Base-by-base conservation (phyloP, 2,329 filamentous ascomycete species). In the Fusarium foetens region DNA sequence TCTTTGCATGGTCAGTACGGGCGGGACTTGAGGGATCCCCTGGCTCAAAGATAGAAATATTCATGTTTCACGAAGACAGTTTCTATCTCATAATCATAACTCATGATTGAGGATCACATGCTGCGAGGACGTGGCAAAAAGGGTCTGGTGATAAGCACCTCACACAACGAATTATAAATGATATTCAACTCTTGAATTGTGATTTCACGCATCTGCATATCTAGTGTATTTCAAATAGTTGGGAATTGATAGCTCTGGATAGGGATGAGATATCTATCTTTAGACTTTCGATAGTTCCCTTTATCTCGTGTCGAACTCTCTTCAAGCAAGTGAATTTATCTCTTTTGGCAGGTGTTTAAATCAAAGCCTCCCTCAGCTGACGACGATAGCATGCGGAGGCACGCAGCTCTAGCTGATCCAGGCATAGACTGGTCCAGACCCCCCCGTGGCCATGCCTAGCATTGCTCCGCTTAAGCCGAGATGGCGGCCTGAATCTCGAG, bases 391-490 rank as follows among this genome's bases (percentile, higher is more conserved):
- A 33, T 33, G 46, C 27, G 19, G n/a, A 53, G 43, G 33, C n/a
- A 41, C 48, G 17, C 8, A 17, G 10, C 25, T 21, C 57, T 67
- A 67, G 41, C 65, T 36, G 10, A 21, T 63, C 35, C 41, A n/a
- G 58, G 51, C 21, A 46, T 48, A 35, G 52, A 58, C 29, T 35
- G 29, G 43, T 41, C 45, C 8, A 59, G 39, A 36, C 42, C 41
- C 36, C n/a, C 27, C 36, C 23, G 42, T 54, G 48, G 52, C 23
- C 46, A 33, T 46, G 41, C n/a, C 48, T 55, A 43, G 39, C 45
- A 16, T 65, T 33, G 45, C 54, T 54, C 63, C 64, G 58, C 65
- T 46, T 68, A 12, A 59, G 52, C 69, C 68, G 59, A 64, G 68
- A 64, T 29, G 4, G 0, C 1, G 1, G 67, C 70, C 70, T 72